Evolutionary conservation across 192 early-diverging fungal genomes (phyloP), one percentile per base, ranked within the genome.

Genomic region (Entomortierella beljakovae): DNA sequence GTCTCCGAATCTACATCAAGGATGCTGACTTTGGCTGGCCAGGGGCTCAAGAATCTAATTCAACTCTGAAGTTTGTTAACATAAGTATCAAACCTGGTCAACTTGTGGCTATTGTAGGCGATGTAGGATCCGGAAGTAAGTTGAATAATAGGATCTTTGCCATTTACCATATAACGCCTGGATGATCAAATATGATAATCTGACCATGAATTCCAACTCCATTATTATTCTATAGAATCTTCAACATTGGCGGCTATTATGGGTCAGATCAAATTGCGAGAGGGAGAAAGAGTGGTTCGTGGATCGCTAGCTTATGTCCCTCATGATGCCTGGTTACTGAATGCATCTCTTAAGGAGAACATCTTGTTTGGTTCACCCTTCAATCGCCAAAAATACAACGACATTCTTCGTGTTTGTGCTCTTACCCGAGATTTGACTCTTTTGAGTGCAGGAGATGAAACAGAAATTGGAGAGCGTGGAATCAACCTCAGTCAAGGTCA

Each of bases 401-500:
- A 87, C 32, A 85, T 90, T 35, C 57, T 94, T 3, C 80, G 87
- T 8, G 86, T 89, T 0, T 89, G 88, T 65, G 88, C 89, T 1
- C 68, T 94, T 7, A 82, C 71, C 29, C 83, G 87, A 5, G 94
- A 95, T 83, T 68, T 96, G 68, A 82, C 64, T 13, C 23, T 85
- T 23, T 80, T 93, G 72, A 73, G 88, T 23, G 81, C 83, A n/a
- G 86, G 87, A 60, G 92, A 93, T 55, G 58, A 84, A 64, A 94
- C 93, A 0, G 88, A 92, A 43, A 89, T 92, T 71, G 92, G 89
- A 49, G 89, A 91, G 33, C 80, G 84, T 10, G 89, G 92, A 54
- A 89, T 88, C 49, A 93, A 91, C 62, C 84, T 95, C 56, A 91
- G 90, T 64, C 87, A 91, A 25, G 93, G 92, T 0, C 93, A 94